Conservation (phyloP, 345 rosid genomes). For the rapeseed (Brassica napus) region Da-Ae NC_063452.1:3695501-3696000, state of each 20-base stretch:
- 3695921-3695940: constrained; percentile 3
- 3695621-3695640: not conserved
- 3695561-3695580: not conserved
- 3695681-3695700: not conserved
- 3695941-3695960: constrained; percentile 19
- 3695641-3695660: constrained; percentile 2
- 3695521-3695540: not conserved
- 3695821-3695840: constrained; percentile 27
- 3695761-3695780: not conserved
- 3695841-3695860: constrained; percentile 29
- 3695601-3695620: not conserved
- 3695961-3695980: constrained; percentile 32
- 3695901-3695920: constrained; percentile 20
- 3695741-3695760: not conserved
- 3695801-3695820: constrained; percentile 36
- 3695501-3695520: not conserved
- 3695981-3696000: constrained; percentile 15
- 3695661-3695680: constrained; percentile 1
- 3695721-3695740: no score
- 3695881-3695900: constrained; percentile 37
- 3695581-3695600: not conserved
- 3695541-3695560: not conserved
- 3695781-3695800: constrained; percentile 34
- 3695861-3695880: constrained; percentile 26
- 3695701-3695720: not conserved